Conservation (phyloP, 2,329 filamentous ascomycete genomes). For the Kalmusia sp. region DNA sequence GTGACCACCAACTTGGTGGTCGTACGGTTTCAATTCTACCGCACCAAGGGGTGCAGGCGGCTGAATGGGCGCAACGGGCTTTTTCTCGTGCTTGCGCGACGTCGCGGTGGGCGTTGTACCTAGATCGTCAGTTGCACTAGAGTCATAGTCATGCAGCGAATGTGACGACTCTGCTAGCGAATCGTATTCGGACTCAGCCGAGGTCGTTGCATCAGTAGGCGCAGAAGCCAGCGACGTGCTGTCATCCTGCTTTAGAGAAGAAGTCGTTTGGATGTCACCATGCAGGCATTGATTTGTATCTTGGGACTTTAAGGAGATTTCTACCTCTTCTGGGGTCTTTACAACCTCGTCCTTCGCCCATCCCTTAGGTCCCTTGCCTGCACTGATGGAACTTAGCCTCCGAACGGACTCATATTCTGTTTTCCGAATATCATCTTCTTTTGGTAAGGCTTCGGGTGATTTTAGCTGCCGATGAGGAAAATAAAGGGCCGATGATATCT, state of each 20-base stretch:
- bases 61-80: slow-evolving; percentile 42
- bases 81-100: slow-evolving; percentile 37
- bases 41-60: slow-evolving; percentile 74
- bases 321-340: slow-evolving; percentile 59
- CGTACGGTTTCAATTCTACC: slow-evolving; percentile 95
- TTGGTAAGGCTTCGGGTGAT: slow-evolving; percentile 45
- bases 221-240: slow-evolving; percentile 45
- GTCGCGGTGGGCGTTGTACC: slow-evolving; percentile 47
- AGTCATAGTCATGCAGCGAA: slow-evolving; percentile 57
- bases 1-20: slow-evolving; percentile 96
- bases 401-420: slow-evolving; percentile 33
- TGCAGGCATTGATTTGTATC: slow-evolving; percentile 67
- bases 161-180: slow-evolving; percentile 52
- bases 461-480: slow-evolving; percentile 73
- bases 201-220: slow-evolving; percentile 31
- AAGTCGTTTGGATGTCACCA: slow-evolving; percentile 60
- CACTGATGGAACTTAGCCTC: slow-evolving; percentile 33
- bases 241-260: slow-evolving; percentile 47
- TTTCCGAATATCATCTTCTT: slow-evolving; percentile 30
- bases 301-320: slow-evolving; percentile 67
- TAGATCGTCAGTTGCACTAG: slow-evolving; percentile 62
- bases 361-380: slow-evolving; percentile 35
- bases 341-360: slow-evolving; percentile 37
- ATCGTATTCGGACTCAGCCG: slow-evolving; percentile 51
- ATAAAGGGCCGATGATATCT: slow-evolving; percentile 86